Evolutionary conservation across 345 rosid species (phyloP).

Genomic region (Populus deltoides): DNA sequence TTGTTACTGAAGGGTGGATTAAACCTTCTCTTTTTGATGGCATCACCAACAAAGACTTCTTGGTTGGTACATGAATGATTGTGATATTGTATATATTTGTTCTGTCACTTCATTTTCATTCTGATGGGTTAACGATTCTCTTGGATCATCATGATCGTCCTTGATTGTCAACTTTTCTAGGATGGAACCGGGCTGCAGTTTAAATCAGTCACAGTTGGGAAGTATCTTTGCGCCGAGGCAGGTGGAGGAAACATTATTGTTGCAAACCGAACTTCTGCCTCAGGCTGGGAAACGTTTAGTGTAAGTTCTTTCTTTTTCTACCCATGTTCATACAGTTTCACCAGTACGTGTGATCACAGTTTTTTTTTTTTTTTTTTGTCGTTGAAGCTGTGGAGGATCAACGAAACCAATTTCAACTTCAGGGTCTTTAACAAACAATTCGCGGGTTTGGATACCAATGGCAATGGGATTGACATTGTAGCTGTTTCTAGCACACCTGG

Average conservation of each 20-base stretch:
- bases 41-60: slow-evolving; percentile 56
- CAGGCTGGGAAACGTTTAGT: slow-evolving; percentile 61
- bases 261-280: slow-evolving; percentile 47
- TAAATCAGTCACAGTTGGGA: slow-evolving; percentile 48
- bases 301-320: slow-evolving; percentile 15
- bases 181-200: slow-evolving; percentile 59
- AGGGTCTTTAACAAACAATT: slow-evolving; percentile 51
- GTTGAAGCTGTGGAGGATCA: slow-evolving; percentile 57
- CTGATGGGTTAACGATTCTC: not conserved
- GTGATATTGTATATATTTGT: not conserved
- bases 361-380: not conserved
- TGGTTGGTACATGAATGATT: slow-evolving; percentile 29
- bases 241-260: slow-evolving; percentile 59
- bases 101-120: not conserved
- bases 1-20: slow-evolving; percentile 69
- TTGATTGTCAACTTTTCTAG: slow-evolving; percentile 18
- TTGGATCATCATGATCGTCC: not conserved
- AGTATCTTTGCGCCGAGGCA: slow-evolving; percentile 48
- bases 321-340: no score
- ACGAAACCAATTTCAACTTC: slow-evolving; percentile 38
- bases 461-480: slow-evolving; percentile 32
- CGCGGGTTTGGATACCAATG: slow-evolving; percentile 33
- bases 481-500: slow-evolving; percentile 32
- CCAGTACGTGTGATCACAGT: not conserved
- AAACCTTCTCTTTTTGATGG: slow-evolving; percentile 63